Base-by-base conservation (phyloP, 228 moss, liverwort and hornwort genomes). In the Sphagnum magellanicum region DNA sequence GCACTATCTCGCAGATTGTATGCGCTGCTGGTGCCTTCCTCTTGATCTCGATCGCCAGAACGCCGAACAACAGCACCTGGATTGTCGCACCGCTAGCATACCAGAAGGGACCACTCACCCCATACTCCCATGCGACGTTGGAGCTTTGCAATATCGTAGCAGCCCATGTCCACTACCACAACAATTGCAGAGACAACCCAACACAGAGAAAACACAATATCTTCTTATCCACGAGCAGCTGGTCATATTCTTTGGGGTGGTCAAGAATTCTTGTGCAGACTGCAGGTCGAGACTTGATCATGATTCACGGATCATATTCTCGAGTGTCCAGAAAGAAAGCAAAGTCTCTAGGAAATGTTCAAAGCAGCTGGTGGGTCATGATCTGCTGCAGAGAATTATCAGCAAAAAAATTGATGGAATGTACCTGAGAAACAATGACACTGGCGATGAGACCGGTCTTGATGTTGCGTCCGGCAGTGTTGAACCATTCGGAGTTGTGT, bases 71-170 rank as follows among this genome's bases (percentile, higher is more conserved):
- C 63, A 85, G 85, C 32, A 85, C 79, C 76, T 85, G 85, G 65
- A 85, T 69, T 10, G 85, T 81, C 17, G 85, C 85, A 64, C 85
- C 85, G n/a, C 85, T 85, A 67, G 85, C 85, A 55, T 85, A 85
- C 85, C 85, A 85, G 74, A 85, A 85, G 17, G 85, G 85, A n/a
- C 85, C 85, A 73, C 85, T 85, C 64, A 85, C 85, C 50, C 85
- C 85, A 12, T 85, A 85, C 67, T 85, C 71, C 85, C 85, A 85
- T 4, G 85, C 85, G 5, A 85, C 85, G 58, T 85, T 81, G 52
- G 85, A 85, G 69, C 85, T 85, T 70, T 85, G 85, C 68, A 85
- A 76, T 12, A 85, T 85, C 10, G 85, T 85, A 55, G 85, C 85
- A 51, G 85, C 85, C 85, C 85, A 85, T 74, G 85, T 85, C 85